Percentiles rank a stretch among this genome's conserved stretches.
Evolutionary conservation across 169 alveolate species (phyloP).

Genomic region (Plasmodium gonderi): DNA sequence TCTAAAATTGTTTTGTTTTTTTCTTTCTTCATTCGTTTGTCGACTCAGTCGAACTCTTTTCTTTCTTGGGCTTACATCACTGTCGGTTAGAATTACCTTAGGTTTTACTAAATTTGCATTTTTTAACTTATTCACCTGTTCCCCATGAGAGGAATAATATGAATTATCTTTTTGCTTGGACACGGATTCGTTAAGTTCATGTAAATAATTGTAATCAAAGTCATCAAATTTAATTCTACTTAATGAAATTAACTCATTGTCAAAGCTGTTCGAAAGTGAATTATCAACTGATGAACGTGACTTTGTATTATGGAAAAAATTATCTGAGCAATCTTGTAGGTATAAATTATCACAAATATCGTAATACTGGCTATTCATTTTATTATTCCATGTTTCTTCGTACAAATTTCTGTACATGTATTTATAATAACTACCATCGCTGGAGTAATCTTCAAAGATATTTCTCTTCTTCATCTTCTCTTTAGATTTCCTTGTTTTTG

Average conservation of each 20-base stretch:
- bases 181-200: neutral
- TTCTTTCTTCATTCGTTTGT: neutral
- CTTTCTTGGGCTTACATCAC: constrained; percentile 4
- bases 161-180: constrained; percentile 1
- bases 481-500: neutral
- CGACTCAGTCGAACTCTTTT: neutral
- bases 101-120: constrained; percentile 33
- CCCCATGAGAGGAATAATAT: neutral
- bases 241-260: constrained; percentile 39
- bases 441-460: constrained; percentile 54
- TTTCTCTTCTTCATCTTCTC: constrained; percentile 8
- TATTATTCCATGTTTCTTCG: constrained; percentile 60
- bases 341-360: constrained; percentile 67
- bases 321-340: constrained; percentile 69
- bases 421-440: constrained; percentile 74
- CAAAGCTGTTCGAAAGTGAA: constrained; percentile 62
- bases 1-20: neutral
- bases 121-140: neutral
- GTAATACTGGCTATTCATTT: constrained; percentile 28
- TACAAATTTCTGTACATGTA: constrained; percentile 62
- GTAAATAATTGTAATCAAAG: constrained; percentile 62
- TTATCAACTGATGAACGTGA: constrained; percentile 1
- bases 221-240: constrained; percentile 71
- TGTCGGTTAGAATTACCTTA: constrained; percentile 29
- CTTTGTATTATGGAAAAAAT: constrained; percentile 51